phyloP scores from a whole-genome alignment of 2,329 filamentous ascomycete species.

The Fusarium sp. region DNA sequence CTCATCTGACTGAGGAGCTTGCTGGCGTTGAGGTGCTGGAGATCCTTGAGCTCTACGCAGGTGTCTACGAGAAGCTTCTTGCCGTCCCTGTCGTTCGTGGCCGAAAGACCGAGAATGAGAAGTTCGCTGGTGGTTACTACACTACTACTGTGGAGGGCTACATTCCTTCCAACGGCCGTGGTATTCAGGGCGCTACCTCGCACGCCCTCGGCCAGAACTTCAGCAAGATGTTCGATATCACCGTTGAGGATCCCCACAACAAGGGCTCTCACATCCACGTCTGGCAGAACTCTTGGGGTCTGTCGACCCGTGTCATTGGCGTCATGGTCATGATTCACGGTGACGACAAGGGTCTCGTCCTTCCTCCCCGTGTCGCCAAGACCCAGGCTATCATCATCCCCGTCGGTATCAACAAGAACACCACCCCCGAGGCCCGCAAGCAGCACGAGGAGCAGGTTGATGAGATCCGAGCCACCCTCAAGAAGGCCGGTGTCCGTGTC shows the following conservation, averaged over 20 bases:
- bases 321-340: conserved; percentile 99
- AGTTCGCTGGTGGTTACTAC: conserved; percentile 96
- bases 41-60: conserved; percentile 93
- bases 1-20: conserved; percentile 85
- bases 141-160: conserved; percentile 98
- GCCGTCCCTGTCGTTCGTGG: conserved; percentile 96
- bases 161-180: conserved; percentile 93
- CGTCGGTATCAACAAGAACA: conserved; percentile 92
- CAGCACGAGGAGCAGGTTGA: conserved; percentile 82
- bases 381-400: conserved; percentile 89
- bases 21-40: conserved; percentile 89
- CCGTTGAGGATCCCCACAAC: conserved; percentile 89
- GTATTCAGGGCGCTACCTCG: conserved; percentile 95
- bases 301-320: conserved; percentile 96
- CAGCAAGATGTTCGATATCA: conserved; percentile 99
- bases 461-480: conserved; percentile 75
- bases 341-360: conserved; percentile 93
- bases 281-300: conserved; percentile 99
- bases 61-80: conserved; percentile 91
- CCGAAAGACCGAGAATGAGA: conserved; percentile 96
- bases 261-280: conserved; percentile 86
- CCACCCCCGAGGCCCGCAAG: conserved; percentile 80
- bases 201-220: conserved; percentile 98
- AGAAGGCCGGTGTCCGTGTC: conserved; percentile 79
- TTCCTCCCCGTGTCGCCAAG: conserved; percentile 91